Conservation (phyloP, 108 stramenopile genomes). For the Cyclotella cryptica region DNA sequence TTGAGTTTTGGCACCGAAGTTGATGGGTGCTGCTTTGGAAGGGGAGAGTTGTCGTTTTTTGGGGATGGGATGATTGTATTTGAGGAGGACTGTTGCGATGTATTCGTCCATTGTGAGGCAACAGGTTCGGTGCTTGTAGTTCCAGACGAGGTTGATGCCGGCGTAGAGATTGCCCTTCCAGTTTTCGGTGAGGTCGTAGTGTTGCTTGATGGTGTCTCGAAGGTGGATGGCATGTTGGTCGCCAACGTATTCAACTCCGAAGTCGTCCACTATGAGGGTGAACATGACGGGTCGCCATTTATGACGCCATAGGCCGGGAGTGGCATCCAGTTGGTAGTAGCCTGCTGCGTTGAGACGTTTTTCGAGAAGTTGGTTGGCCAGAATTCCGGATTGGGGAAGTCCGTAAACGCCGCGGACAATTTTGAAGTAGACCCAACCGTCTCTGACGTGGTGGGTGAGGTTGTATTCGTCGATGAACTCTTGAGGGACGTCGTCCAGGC, state of each 20-base stretch:
- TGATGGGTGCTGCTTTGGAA: too few species aligned
- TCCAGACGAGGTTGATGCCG: constrained; percentile 49
- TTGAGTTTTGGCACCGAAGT: constrained; percentile 3
- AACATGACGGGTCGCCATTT: constrained; percentile 3
- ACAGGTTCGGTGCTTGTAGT: constrained; percentile 39
- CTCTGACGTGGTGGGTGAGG: background rate
- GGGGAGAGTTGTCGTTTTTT: background rate
- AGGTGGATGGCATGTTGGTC: constrained; percentile 45
- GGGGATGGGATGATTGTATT: constrained; percentile 48
- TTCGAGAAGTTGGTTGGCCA: constrained; percentile 26
- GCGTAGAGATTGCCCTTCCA: constrained; percentile 31
- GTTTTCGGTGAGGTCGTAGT: constrained; percentile 39
- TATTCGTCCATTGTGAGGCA: constrained; percentile 58
- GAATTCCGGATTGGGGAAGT: constrained; percentile 45
- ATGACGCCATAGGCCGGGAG: constrained; percentile 54
- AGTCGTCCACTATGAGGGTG: constrained; percentile 53
- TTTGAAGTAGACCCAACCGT: constrained; percentile 24
- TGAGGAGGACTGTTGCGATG: constrained; percentile 35
- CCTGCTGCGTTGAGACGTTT: constrained; percentile 19
- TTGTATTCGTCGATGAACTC: constrained; percentile 44
- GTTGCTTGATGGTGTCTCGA: constrained; percentile 17
- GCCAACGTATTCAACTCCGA: constrained; percentile 54
- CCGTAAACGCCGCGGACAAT: constrained; percentile 56
- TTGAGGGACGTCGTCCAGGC: constrained; percentile 18
- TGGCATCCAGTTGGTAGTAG: constrained; percentile 16